phyloP scores from a whole-genome alignment of 2,329 filamentous ascomycete genomes.

The Fragosphaeria purpurea region DNA sequence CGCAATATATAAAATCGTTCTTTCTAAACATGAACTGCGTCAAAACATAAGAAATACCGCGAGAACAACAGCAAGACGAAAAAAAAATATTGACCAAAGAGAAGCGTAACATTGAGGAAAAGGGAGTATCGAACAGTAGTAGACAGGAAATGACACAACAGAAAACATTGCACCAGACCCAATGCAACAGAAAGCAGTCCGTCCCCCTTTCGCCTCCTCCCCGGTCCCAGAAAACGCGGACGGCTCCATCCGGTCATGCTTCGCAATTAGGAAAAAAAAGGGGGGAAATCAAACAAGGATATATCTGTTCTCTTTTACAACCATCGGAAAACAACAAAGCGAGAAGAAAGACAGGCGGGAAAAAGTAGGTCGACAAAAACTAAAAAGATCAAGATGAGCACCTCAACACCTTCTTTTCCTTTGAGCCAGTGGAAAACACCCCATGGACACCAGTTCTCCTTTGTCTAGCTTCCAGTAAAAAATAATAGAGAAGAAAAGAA shows the following conservation, averaged over 20 bases:
- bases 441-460: too few relatives aligned
- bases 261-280: too few relatives aligned
- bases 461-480: too few relatives aligned
- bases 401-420: too few relatives aligned
- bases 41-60: neutral
- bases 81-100: slow-evolving; percentile 1
- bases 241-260: too few relatives aligned
- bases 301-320: too few relatives aligned
- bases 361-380: neutral
- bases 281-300: too few relatives aligned
- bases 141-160: neutral
- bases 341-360: too few relatives aligned
- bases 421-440: too few relatives aligned
- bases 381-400: too few relatives aligned
- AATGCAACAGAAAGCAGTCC: neutral
- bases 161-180: neutral
- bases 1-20: neutral
- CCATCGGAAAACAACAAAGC: too few relatives aligned
- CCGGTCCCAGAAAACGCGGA: too few relatives aligned
- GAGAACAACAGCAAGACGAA: neutral
- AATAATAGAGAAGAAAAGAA: slow-evolving; percentile 5
- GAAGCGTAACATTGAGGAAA: neutral
- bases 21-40: neutral
- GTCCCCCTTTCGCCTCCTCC: neutral
- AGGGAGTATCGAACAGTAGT: neutral